A percentile compares a stretch with the other conserved stretches of the same genome.
These are phyloP conservation scores for Sclerotinia glacialis DNA, from an alignment of 2,329 filamentous ascomycete species.

Conservation along the genomic window DNA sequence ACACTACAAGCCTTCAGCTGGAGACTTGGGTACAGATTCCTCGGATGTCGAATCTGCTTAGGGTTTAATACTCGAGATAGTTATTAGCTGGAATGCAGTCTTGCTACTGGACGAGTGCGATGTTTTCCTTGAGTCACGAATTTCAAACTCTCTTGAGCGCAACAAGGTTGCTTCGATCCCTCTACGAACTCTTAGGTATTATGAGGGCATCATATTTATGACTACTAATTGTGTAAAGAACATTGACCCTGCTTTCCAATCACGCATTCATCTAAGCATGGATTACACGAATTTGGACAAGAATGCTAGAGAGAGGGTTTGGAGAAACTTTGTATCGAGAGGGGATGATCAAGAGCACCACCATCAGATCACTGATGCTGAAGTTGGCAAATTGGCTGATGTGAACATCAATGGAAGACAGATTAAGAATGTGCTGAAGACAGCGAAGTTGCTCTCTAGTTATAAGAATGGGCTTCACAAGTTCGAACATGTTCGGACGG, in stretches of 20 bases:
- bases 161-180: slow-evolving; percentile 45
- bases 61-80: slow-evolving; percentile 65
- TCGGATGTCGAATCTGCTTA: slow-evolving; percentile 37
- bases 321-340: slow-evolving; percentile 30
- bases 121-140: slow-evolving; percentile 48
- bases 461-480: slow-evolving; percentile 30
- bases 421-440: slow-evolving; percentile 41
- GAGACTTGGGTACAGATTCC: slow-evolving; percentile 47
- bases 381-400: slow-evolving; percentile 27
- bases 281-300: slow-evolving; percentile 32
- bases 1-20: slow-evolving; percentile 41
- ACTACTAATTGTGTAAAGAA: slow-evolving; percentile 40
- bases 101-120: slow-evolving; percentile 70
- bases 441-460: slow-evolving; percentile 34
- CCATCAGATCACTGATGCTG: slow-evolving; percentile 23
- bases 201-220: slow-evolving; percentile 43
- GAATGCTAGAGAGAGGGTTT: slow-evolving; percentile 30
- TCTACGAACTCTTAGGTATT: slow-evolving; percentile 42
- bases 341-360: slow-evolving; percentile 30
- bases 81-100: slow-evolving; percentile 69
- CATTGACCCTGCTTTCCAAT: slow-evolving; percentile 41
- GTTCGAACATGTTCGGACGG: slow-evolving; percentile 33
- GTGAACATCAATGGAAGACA: slow-evolving; percentile 39
- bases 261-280: slow-evolving; percentile 39
- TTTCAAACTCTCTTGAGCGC: slow-evolving; percentile 40